Percentiles rank a stretch among this genome's conserved stretches.
These are phyloP conservation scores for Quercus berberidifolia DNA, from an alignment of 306 rosid genomes.

Conservation along the genomic window DNA sequence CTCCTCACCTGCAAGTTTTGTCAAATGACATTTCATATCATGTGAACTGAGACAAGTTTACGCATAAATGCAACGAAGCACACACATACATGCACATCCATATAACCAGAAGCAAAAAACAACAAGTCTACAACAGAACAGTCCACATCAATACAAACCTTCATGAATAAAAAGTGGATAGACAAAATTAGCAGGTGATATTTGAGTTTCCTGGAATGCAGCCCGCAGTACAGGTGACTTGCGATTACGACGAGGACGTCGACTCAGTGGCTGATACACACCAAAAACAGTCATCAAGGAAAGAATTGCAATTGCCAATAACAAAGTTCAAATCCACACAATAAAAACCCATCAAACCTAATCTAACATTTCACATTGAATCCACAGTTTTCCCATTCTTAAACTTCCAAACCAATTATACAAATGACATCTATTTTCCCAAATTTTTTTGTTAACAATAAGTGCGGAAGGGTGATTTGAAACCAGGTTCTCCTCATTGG, in stretches of 20 bases:
- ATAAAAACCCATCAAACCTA: neutral
- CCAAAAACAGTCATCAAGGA: constrained; percentile 7
- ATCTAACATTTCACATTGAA: neutral
- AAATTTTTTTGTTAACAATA: neutral
- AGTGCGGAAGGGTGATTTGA: too few relatives aligned
- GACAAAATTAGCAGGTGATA: constrained; percentile 86
- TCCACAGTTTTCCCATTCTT: neutral
- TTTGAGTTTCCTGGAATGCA: constrained; percentile 81
- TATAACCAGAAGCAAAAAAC: neutral
- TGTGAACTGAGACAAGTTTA: constrained; percentile 7
- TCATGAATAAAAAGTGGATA: constrained; percentile 97
- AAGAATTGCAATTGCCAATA: constrained; percentile 2
- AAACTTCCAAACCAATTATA: neutral
- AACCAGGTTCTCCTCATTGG: too few relatives aligned
- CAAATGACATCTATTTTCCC: neutral
- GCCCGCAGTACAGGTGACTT: constrained; percentile 57
- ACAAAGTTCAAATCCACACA: neutral
- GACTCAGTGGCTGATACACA: constrained; percentile 53
- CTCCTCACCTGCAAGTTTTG: constrained; percentile 68
- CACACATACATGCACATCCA: too few relatives aligned
- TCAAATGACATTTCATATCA: constrained; percentile 7
- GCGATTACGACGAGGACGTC: constrained; percentile 88
- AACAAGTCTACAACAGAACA: neutral
- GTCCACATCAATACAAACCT: constrained; percentile 41
- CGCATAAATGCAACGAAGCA: too few relatives aligned